Evolutionary conservation across 2,329 filamentous ascomycete species (phyloP).

Genomic region (Phyllosticta citrichinensis): DNA sequence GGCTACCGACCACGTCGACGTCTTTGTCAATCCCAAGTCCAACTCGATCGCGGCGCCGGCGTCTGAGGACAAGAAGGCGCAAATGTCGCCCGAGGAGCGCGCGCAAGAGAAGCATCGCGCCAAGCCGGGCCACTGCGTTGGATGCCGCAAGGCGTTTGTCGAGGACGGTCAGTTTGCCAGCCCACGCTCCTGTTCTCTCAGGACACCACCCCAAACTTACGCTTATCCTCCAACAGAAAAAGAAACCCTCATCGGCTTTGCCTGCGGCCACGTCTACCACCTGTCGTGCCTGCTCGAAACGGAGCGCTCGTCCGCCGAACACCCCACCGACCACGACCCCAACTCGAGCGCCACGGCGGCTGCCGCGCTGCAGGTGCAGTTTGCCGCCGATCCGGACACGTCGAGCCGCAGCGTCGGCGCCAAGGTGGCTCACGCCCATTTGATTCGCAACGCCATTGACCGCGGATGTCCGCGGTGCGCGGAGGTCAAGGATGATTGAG

Average conservation of each 20-base stretch:
- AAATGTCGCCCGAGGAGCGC: conserved; percentile 9
- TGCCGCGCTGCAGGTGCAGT: conserved; percentile 34
- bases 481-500: background rate
- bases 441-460: conserved; percentile 61
- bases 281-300: conserved; percentile 56
- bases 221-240: conserved; percentile 35
- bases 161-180: conserved; percentile 24
- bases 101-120: background rate
- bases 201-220: background rate
- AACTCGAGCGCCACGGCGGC: conserved; percentile 31
- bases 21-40: conserved; percentile 23
- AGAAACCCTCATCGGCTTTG: conserved; percentile 69
- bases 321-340: background rate
- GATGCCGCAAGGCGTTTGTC: conserved; percentile 27
- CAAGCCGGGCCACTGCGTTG: conserved; percentile 29
- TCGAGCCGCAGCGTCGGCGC: conserved; percentile 61
- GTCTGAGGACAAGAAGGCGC: conserved; percentile 12
- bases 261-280: conserved; percentile 75
- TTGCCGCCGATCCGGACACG: conserved; percentile 27
- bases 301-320: background rate
- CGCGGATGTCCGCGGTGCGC: conserved; percentile 42
- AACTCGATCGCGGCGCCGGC: conserved; percentile 15
- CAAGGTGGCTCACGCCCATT: conserved; percentile 77
- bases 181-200: background rate
- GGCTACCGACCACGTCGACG: conserved; percentile 14